Conservation (phyloP, 2,329 filamentous ascomycete genomes). For the Trichoderma gracile region DNA sequence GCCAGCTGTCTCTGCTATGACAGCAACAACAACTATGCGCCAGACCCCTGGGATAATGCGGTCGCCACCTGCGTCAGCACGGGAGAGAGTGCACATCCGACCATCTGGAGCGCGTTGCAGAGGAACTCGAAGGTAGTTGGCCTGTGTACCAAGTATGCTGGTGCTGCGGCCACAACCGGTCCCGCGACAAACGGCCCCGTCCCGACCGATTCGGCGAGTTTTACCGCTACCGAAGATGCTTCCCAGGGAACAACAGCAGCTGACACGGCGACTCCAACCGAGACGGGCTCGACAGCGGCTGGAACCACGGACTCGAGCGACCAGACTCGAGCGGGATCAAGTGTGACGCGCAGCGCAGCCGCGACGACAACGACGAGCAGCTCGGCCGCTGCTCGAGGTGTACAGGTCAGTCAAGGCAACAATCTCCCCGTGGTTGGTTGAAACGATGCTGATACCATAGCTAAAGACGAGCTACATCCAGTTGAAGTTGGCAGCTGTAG, state of each 20-base stretch:
- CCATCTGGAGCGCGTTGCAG: slow-evolving; percentile 13
- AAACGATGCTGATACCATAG: background rate
- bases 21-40: slow-evolving; percentile 2
- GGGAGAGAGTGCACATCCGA: slow-evolving; percentile 9
- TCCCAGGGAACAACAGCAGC: background rate
- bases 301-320: background rate
- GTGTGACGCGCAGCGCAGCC: slow-evolving; percentile 17
- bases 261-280: background rate
- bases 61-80: slow-evolving; percentile 21
- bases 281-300: background rate
- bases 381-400: background rate
- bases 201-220: slow-evolving; percentile 9
- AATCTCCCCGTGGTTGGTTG: background rate
- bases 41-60: slow-evolving; percentile 16
- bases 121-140: background rate
- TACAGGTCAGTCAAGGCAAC: background rate
- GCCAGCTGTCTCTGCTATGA: slow-evolving; percentile 18
- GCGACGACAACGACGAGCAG: slow-evolving; percentile 8
- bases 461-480: background rate
- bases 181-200: background rate
- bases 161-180: slow-evolving; percentile 3
- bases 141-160: slow-evolving; percentile 14
- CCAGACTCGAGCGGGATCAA: background rate
- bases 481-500: slow-evolving; percentile 15
- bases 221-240: background rate